These are phyloP conservation scores for Vaccinium vitisidaea DNA, from an alignment of 148 eudicot species.

Conservation along the genomic window DNA sequence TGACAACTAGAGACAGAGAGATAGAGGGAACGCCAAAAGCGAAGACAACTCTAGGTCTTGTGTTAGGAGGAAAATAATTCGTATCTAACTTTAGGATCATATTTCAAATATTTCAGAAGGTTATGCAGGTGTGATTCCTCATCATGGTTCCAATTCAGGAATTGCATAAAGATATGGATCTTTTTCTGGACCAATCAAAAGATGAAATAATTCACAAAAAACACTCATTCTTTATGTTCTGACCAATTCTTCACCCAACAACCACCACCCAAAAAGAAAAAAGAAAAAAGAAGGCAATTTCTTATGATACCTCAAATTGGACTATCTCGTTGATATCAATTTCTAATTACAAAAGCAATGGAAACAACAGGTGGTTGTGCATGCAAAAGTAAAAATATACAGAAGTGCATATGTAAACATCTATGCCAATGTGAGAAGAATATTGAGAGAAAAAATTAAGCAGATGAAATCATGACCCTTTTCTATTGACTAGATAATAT, in stretches of 20 bases:
- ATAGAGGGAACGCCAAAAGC: too few relatives aligned
- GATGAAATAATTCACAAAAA: background rate
- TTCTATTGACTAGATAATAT: background rate
- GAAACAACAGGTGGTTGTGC: background rate
- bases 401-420: background rate
- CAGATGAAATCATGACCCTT: background rate
- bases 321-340: background rate
- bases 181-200: too few relatives aligned
- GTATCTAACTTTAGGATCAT: too few relatives aligned
- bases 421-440: background rate
- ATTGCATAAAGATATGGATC: too few relatives aligned
- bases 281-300: background rate
- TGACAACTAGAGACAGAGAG: too few relatives aligned
- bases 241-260: background rate
- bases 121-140: too few relatives aligned
- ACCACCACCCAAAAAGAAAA: background rate
- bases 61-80: too few relatives aligned
- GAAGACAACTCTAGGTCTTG: too few relatives aligned
- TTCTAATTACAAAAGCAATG: background rate
- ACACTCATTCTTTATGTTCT: background rate
- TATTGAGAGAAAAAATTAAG: background rate
- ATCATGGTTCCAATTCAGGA: too few relatives aligned
- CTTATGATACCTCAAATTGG: too few relatives aligned
- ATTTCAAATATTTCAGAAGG: too few relatives aligned
- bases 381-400: background rate